Evolutionary conservation across 345 rosid species (phyloP), one percentile per base, ranked within the genome.

Genomic region (Eucalyptus regnans): DNA sequence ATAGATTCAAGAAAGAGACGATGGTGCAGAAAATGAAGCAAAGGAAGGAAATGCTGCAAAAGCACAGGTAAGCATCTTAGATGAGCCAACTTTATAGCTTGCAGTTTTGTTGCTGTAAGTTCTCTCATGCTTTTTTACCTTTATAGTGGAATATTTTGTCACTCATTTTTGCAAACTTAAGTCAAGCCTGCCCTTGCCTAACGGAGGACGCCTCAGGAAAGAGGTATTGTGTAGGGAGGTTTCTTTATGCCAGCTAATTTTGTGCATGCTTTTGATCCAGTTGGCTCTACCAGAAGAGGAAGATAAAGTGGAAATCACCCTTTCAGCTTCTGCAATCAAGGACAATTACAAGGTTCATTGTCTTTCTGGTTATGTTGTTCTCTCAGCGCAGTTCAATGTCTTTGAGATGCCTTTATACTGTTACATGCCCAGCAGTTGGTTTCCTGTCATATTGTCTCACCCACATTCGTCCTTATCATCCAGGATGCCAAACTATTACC

Each of bases 401-500:
- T 79, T 64, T 91, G 52, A 37, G 14, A 54, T 33, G 56, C 60
- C 41, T 91, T 84, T 60, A 15, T 48, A 14, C 86, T 50, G 89
- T 79, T 86, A 86, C 5, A 43, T 31, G 62, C 18, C n/a, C 87
- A n/a, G 41, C 87, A n/a, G 27, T 29, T 23, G 62, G 1, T 43
- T 16, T 86, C 16, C 68, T 46, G 83, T 62, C 18, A 33, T 18
- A 29, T 64, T 27, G 50, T 50, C 50, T 68, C 25, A 87, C 23
- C 2, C 64, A 54, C 81, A 27, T 87, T 52, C 10, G 29, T 58
- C 60, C 48, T 31, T 37, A 86, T 90, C 64, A 84, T 84, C 89
- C 93, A 96, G 99, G 97, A 94, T 92, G 98, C 96, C 85, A 90
- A 76, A 68, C 91, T 97, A 62, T 87, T 90, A 43, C 97, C 97